Evolutionary conservation across 257 asterid genomes (phyloP).

Genomic region (Przewalskia tangutica): DNA sequence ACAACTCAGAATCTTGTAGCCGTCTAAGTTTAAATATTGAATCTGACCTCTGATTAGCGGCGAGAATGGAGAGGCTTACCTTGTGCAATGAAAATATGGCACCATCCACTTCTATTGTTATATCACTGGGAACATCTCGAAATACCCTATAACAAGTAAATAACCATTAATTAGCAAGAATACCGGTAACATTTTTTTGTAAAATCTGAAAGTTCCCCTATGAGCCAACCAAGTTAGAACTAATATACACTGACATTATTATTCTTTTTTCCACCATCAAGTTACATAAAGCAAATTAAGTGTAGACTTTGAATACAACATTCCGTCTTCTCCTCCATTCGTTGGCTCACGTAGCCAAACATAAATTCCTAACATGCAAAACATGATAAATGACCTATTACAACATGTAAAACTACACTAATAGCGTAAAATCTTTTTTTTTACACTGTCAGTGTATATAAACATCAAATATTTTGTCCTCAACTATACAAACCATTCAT

Average conservation of each 20-base stretch:
- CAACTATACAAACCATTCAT: slow-evolving; percentile 47
- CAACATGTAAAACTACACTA: background rate
- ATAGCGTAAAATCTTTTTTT: background rate
- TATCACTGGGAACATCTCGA: slow-evolving; percentile 92
- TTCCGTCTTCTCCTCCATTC: too few species aligned
- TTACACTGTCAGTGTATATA: background rate
- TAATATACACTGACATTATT: background rate
- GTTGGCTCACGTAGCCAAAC: too few species aligned
- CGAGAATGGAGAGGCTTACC: slow-evolving; percentile 24
- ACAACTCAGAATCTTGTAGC: background rate
- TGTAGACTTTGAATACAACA: background rate
- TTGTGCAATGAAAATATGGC: slow-evolving; percentile 72
- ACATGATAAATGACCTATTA: background rate
- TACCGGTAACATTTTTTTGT: background rate
- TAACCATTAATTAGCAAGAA: slow-evolving; percentile 1
- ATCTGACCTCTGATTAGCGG: too few species aligned
- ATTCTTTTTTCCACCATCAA: background rate
- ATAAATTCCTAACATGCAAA: background rate
- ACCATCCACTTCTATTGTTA: slow-evolving; percentile 77
- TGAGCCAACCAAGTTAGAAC: background rate
- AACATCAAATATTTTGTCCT: too few species aligned
- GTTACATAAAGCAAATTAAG: background rate
- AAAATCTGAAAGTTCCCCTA: background rate
- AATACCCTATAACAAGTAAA: slow-evolving; percentile 51
- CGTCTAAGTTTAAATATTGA: background rate